These are phyloP conservation scores for Stentor coeruleus DNA, from an alignment of 73 alveolate species.

Conservation along the genomic window DNA sequence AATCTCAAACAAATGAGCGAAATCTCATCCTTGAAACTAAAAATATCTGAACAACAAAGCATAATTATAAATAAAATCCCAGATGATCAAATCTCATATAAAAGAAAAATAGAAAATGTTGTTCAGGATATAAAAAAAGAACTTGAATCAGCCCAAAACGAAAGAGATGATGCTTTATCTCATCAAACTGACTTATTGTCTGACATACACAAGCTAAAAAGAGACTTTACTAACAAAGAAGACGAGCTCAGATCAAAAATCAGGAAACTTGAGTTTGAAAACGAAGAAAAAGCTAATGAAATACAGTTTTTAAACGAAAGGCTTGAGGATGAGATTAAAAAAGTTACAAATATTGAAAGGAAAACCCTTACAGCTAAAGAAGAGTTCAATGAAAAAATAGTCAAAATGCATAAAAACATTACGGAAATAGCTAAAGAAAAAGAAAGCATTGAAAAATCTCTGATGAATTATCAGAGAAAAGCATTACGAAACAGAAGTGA, in stretches of 20 bases:
- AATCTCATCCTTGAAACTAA: background rate
- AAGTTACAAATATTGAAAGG: background rate
- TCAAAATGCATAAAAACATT: background rate
- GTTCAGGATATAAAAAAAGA: background rate
- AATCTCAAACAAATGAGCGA: background rate
- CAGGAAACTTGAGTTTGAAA: background rate
- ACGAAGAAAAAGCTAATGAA: background rate
- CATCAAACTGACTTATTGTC: background rate
- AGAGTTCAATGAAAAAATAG: background rate
- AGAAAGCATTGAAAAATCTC: background rate
- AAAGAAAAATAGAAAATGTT: background rate
- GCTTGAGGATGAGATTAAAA: background rate
- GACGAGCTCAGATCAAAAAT: background rate
- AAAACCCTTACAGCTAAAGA: conserved; percentile 2
- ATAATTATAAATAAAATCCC: background rate
- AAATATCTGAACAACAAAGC: background rate
- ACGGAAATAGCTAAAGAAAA: background rate
- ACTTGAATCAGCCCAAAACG: background rate
- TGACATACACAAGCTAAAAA: background rate
- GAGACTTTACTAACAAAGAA: no score
- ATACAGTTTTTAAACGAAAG: background rate
- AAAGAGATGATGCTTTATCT: conserved; percentile 1
- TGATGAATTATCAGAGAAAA: background rate
- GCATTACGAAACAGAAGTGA: background rate
- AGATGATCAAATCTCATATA: background rate